These are phyloP conservation scores for Plantago elongata DNA, from an alignment of 257 asterid genomes.

Conservation along the genomic window DNA sequence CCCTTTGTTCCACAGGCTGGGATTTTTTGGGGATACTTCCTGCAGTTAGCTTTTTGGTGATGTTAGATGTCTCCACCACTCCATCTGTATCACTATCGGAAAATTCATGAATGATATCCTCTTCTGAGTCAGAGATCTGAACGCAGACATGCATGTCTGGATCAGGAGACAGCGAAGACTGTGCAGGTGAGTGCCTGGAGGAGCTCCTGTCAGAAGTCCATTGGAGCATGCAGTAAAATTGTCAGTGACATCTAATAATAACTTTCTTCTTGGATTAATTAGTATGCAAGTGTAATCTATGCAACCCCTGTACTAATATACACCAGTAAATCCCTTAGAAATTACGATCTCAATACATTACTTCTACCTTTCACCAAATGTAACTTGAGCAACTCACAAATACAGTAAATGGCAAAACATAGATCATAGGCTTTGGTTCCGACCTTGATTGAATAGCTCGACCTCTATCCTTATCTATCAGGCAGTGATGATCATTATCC, in stretches of 20 bases:
- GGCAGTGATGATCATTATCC: constrained; percentile 10
- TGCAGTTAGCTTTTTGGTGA: constrained; percentile 22
- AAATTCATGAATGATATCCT: constrained; percentile 23
- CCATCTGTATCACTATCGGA: constrained; percentile 41
- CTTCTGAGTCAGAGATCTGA: constrained; percentile 43
- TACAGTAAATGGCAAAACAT: background rate
- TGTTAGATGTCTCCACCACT: constrained; percentile 27
- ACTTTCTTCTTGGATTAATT: background rate
- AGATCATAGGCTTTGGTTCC: background rate
- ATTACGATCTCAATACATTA: background rate
- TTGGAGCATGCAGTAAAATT: background rate
- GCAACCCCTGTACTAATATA: constrained; percentile 5
- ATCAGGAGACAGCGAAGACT: constrained; percentile 27
- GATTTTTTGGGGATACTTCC: constrained; percentile 20
- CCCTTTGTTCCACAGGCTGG: constrained; percentile 27
- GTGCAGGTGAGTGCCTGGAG: constrained; percentile 24
- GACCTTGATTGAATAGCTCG: constrained; percentile 26
- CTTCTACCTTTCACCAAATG: background rate
- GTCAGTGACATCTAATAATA: constrained; percentile 10
- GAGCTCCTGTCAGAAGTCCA: constrained; percentile 23
- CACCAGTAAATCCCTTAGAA: background rate
- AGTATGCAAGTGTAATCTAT: background rate
- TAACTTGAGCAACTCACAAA: background rate
- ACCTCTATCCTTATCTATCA: constrained; percentile 12
- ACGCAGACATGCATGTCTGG: constrained; percentile 31